Evolutionary conservation across 2,329 filamentous ascomycete species (phyloP), one percentile per base, ranked within the genome.

Genomic region (Aspergillus texensis): DNA sequence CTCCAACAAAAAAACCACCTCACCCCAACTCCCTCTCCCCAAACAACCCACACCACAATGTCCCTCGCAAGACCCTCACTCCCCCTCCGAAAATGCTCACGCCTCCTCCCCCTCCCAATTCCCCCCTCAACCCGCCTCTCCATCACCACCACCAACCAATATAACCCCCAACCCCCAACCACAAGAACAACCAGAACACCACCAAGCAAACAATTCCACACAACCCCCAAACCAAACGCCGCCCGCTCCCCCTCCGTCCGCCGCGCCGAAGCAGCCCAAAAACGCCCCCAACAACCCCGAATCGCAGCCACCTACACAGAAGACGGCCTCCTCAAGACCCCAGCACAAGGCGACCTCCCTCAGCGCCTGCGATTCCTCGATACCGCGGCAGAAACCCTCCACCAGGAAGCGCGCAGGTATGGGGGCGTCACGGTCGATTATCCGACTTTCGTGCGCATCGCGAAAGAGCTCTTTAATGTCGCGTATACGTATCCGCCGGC

Each of bases 41-140:
- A 41, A 41, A 41, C 39, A 41, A 41, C 14, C 41, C 56, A 36
- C 28, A 60, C 21, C 46, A 52, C 4, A 6, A 66, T 69, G 66
- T 61, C 65, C 12, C 65, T 74, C 62, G 26, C 68, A 14, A 67
- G 63, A 53, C 48, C 68, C 53, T 43, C 64, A n/a, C 50, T 58
- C 52, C 48, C 65, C 5, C 59, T 69, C 6, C 65, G 60, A 30
- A 62, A 63, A 69, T 70, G 66, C 58, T 59, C 65, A 21, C 62
- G 58, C 36, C 50, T 36, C 21, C 39, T 57, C 21, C 34, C 26
- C n/a, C 34, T 26, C n/a, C n/a, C 28, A 39, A 48, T 58, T 10
- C 21, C 41, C 57, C 16, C 39, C 46, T 36, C 46, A 50, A n/a
- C 60, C 14, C 32, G 8, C 16, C 16, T 36, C 39, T 6, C 14